Conservation (phyloP, 2,329 filamentous ascomycete genomes). For the Talaromyces amestolkiae region DNA sequence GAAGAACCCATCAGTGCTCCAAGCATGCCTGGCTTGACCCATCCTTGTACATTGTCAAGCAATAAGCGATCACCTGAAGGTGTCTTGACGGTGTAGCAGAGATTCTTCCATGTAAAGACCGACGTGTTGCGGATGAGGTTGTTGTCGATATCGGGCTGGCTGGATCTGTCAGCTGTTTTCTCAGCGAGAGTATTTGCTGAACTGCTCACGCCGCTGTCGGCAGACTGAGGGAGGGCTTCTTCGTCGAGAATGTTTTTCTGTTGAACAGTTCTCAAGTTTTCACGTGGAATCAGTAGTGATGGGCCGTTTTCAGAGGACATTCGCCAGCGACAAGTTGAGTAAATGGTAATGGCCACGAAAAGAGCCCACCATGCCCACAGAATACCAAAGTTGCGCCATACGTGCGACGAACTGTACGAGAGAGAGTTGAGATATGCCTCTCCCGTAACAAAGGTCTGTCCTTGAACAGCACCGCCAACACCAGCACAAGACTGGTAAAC, state of each 20-base stretch:
- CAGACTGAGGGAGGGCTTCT: slow-evolving; percentile 36
- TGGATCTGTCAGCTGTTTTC: slow-evolving; percentile 28
- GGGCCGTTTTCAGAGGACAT: slow-evolving; percentile 52
- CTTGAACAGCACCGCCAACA: slow-evolving; percentile 54
- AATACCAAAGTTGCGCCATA: slow-evolving; percentile 63
- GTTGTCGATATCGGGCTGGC: slow-evolving; percentile 31
- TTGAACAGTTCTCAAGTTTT: slow-evolving; percentile 47
- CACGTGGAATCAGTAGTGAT: slow-evolving; percentile 61
- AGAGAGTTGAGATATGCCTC: slow-evolving; percentile 59
- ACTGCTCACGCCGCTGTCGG: slow-evolving; percentile 6
- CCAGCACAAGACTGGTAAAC: slow-evolving; percentile 52
- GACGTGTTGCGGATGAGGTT: slow-evolving; percentile 62
- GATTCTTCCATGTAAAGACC: slow-evolving; percentile 71
- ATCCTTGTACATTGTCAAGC: slow-evolving; percentile 68
- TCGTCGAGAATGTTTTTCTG: slow-evolving; percentile 27
- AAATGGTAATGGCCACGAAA: slow-evolving; percentile 58
- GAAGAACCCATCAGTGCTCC: slow-evolving; percentile 76
- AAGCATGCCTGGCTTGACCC: slow-evolving; percentile 73
- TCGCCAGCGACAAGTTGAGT: slow-evolving; percentile 58
- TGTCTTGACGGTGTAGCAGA: slow-evolving; percentile 67
- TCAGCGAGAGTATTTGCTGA: slow-evolving; percentile 17
- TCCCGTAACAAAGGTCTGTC: slow-evolving; percentile 52
- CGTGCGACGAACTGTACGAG: slow-evolving; percentile 51
- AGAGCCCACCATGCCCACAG: slow-evolving; percentile 63
- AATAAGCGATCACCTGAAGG: slow-evolving; percentile 55